These are phyloP conservation scores for Metschnikowia bowlesiae DNA, from an alignment of 805 yeast genomes.

Conservation along the genomic window DNA sequence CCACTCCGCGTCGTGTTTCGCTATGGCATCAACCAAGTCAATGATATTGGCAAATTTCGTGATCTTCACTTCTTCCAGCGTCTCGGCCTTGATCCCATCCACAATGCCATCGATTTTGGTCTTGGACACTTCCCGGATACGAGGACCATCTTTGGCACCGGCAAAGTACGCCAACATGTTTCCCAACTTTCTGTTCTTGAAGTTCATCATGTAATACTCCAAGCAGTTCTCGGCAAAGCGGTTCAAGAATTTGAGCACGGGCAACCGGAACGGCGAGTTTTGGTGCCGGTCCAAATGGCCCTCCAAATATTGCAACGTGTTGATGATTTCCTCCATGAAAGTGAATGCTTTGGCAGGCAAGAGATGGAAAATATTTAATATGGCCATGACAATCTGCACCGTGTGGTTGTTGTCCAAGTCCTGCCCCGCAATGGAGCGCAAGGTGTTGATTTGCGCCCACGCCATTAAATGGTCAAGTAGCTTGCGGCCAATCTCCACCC, in stretches of 20 bases:
- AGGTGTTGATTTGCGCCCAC: conserved; percentile 82
- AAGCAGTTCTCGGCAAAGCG: conserved; percentile 74
- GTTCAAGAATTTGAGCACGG: conserved; percentile 80
- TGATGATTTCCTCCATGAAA: conserved; percentile 81
- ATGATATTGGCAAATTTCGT: conserved; percentile 69
- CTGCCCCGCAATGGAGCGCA: conserved; percentile 72
- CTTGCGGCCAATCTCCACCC: conserved; percentile 94
- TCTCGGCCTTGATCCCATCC: conserved; percentile 45
- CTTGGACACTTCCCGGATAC: conserved; percentile 54
- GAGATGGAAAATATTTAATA: conserved; percentile 84
- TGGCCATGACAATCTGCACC: conserved; percentile 83
- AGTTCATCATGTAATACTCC: conserved; percentile 62
- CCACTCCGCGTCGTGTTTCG: conserved; percentile 54
- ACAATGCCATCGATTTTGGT: conserved; percentile 48
- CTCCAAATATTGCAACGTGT: conserved; percentile 73
- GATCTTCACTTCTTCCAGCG: conserved; percentile 50
- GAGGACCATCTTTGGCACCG: conserved; percentile 47
- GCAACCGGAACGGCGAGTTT: conserved; percentile 84
- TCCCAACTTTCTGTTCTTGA: conserved; percentile 61
- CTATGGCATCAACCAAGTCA: conserved; percentile 56
- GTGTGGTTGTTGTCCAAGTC: conserved; percentile 78
- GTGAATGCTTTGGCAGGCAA: conserved; percentile 90
- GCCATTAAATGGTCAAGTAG: conserved; percentile 90
- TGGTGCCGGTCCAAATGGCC: conserved; percentile 79
- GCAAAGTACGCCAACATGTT: conserved; percentile 65